These are phyloP conservation scores for Dactylellina drechsleri DNA, from an alignment of 2,329 filamentous ascomycete species.

Conservation along the genomic window DNA sequence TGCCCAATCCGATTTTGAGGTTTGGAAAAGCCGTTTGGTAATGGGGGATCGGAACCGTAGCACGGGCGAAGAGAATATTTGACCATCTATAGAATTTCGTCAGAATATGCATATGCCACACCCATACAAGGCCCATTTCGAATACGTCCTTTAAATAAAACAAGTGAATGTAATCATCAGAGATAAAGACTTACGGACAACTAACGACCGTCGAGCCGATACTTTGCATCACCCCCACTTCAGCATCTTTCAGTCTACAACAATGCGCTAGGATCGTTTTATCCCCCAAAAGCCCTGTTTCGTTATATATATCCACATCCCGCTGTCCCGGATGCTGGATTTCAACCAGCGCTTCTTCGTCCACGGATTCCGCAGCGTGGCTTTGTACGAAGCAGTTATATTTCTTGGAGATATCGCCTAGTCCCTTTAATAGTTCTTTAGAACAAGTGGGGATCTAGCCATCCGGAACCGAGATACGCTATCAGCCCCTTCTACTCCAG, in stretches of 20 bases:
- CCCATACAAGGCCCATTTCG: not conserved
- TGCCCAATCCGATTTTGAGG: constrained; percentile 57
- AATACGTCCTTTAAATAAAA: not conserved
- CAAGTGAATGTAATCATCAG: not conserved
- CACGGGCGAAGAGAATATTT: constrained; percentile 58
- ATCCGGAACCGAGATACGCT: not conserved
- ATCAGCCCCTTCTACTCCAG: not conserved
- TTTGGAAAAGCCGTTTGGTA: constrained; percentile 45
- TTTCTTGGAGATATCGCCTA: constrained; percentile 67
- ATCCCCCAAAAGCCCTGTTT: constrained; percentile 64
- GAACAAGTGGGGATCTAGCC: constrained; percentile 64
- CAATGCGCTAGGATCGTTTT: constrained; percentile 74
- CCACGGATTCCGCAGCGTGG: constrained; percentile 58
- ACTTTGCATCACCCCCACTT: constrained; percentile 62
- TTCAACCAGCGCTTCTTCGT: constrained; percentile 55
- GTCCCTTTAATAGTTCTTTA: constrained; percentile 66
- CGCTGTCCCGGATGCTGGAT: constrained; percentile 54
- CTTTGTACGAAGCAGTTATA: constrained; percentile 60
- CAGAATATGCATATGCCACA: not conserved
- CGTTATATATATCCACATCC: constrained; percentile 56
- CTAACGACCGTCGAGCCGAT: constrained; percentile 54
- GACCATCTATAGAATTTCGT: constrained; percentile 47
- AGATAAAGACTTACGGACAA: constrained; percentile 55
- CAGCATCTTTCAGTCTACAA: constrained; percentile 70
- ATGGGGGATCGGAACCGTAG: constrained; percentile 56